These are phyloP conservation scores for Magnaporthales sp. DNA, from an alignment of 2,329 filamentous ascomycete species.

Conservation along the genomic window DNA sequence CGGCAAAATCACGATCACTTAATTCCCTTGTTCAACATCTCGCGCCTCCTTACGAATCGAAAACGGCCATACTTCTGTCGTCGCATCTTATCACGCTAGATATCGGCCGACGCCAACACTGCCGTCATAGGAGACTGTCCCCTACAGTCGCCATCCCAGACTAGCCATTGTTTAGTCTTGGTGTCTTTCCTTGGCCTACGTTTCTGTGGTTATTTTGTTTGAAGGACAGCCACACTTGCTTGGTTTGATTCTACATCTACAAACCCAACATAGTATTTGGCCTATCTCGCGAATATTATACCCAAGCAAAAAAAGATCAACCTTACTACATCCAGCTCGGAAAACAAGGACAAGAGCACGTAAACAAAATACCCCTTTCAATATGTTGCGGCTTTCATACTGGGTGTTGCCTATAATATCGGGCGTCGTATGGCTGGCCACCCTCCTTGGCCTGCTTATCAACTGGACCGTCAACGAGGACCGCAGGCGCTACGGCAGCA, in stretches of 20 bases:
- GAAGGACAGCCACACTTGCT: background rate
- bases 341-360: background rate
- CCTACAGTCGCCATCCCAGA: background rate
- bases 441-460: conserved; percentile 61
- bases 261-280: background rate
- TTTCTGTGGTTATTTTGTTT: background rate
- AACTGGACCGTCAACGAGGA: conserved; percentile 54
- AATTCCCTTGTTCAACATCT: background rate
- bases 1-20: background rate
- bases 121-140: background rate
- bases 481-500: conserved; percentile 49
- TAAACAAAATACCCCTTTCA: background rate
- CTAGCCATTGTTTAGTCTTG: background rate
- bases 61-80: background rate
- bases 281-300: background rate
- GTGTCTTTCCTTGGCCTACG: background rate
- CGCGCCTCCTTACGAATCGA: background rate
- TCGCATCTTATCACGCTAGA: background rate
- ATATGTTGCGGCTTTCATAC: conserved; percentile 17
- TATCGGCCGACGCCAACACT: background rate
- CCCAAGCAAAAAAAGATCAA: background rate
- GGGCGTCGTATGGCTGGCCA: conserved; percentile 55
- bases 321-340: too few relatives aligned
- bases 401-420: conserved; percentile 56
- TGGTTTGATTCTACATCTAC: background rate